These are phyloP conservation scores for Mycena citricolor DNA, from an alignment of 1,284 basidiomycete species.

Conservation along the genomic window DNA sequence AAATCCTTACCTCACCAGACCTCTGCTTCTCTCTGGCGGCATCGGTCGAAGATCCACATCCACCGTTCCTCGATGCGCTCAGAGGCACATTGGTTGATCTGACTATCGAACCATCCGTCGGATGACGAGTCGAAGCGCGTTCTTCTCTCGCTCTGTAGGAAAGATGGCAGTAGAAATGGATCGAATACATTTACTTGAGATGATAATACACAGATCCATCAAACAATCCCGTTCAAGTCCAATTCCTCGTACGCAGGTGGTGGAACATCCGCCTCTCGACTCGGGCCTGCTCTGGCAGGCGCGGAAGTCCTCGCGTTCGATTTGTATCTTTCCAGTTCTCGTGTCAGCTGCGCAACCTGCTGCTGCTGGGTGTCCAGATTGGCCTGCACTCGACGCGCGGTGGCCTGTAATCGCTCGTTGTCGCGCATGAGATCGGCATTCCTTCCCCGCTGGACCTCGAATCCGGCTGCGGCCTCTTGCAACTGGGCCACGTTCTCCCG, in stretches of 20 bases:
- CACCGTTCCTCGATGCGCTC: too few relatives aligned
- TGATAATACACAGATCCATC: too few relatives aligned
- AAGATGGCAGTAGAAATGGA: too few relatives aligned
- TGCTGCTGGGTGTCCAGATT: conserved; percentile 10
- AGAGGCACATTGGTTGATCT: too few relatives aligned
- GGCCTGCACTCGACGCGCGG: conserved; percentile 4
- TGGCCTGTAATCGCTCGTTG: conserved; percentile 7
- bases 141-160: too few relatives aligned
- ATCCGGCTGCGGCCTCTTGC: conserved; percentile 12
- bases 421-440: conserved; percentile 13
- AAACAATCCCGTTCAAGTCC: background rate
- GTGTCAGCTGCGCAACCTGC: conserved; percentile 11
- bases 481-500: conserved; percentile 17
- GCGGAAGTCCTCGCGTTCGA: conserved; percentile 9
- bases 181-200: too few relatives aligned
- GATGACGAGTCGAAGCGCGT: too few relatives aligned
- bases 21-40: too few relatives aligned
- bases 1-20: too few relatives aligned
- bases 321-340: conserved; percentile 16
- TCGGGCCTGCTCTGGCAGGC: conserved; percentile 2
- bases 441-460: conserved; percentile 11
- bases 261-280: conserved; percentile 9
- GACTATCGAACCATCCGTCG: too few relatives aligned
- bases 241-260: conserved; percentile 17
- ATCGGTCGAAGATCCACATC: too few relatives aligned